Evolutionary conservation across 495 filamentous ascomycete species (phyloP), one percentile per base, ranked within the genome.

Genomic region (Xylaria acuta): DNA sequence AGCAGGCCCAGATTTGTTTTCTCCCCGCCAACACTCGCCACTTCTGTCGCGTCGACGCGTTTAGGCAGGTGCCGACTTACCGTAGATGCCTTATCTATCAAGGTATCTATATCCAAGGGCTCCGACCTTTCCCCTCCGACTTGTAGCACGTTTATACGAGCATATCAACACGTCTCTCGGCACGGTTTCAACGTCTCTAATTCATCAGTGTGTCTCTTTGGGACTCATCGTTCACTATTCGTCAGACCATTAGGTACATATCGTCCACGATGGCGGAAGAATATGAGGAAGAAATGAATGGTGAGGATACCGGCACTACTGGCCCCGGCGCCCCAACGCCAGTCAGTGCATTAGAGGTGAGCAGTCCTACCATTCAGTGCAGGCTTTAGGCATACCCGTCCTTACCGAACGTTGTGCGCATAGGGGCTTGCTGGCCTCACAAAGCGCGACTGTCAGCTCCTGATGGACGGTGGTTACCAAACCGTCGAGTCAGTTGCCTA

Each of bases 401-500:
- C 40, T 64, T 40, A 72, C 72, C 74, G 40, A 76, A 73, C 58
- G 74, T 65, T 27, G 12, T 22, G 43, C 27, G n/a, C 27, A 34
- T 60, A 96, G 92, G 92, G 93, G 47, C 81, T 94, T 76, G 90
- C 91, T 54, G 96, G 97, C 4, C 84, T 99, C 71, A 97, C 93
- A n/a, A 93, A 93, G 38, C 89, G 96, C 68, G 96, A 99, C 79
- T 97, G 98, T 75, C 95, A 98, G 78, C 84, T 97, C 51, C 88
- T 98, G 40, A 84, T 97, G 40, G 96, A 98, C 79, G 95, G 92
- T 36, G 96, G 96, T 3, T 99, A 90, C 77, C 91, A 97, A 79
- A 99, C 96, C 5, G 94, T 99, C 25, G 96, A 99, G 80, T 90
- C 94, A 0, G 90, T 99, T 47, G 96, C 96, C 43, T 99, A 98